Evolutionary conservation across 2,329 filamentous ascomycete species (phyloP), one percentile per base, ranked within the genome.

Genomic region (Juglanconis juglandina): DNA sequence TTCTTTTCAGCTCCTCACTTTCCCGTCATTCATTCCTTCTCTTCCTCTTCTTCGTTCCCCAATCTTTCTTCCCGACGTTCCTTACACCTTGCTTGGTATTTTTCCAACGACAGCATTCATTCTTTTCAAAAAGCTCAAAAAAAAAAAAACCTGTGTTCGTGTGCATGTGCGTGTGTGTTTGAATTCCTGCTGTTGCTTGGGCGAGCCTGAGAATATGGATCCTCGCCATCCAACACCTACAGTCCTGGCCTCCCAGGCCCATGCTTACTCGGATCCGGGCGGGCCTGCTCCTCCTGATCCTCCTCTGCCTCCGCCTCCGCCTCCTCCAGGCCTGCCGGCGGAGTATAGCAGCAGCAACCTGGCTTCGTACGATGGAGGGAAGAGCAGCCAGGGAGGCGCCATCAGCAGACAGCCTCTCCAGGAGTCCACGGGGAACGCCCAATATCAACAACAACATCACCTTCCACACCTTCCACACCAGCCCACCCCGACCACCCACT

Each of bases 341-440:
- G 61, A 59, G 8, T 61, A 58, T 17, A 51, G 41, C 33, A 50
- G 49, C 14, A 42, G 54, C 51, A 51, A 44, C n/a, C 33, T 53
- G 32, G 41, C 30, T 3, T 11, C 54, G 5, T 60, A 61, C 8
- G 54, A 63, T 33, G 51, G 48, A 13, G 54, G 54, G 7, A 30
- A 58, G 6, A 51, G 51, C 34, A 47, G 41, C n/a, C 42, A 24
- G 30, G 30, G 46, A 13, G 30, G 33, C 32, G 52, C 34, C 17
- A 53, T 35, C 39, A 58, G 67, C 63, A 68, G 79, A 62, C 73
- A 78, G 62, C 81, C 82, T 35, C 75, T 85, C 42, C 74, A 79
- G 60, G 82, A 85, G 67, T 77, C 80, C 24, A 80, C 77, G 11
- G 78, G 79, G 66, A 85, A 85, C 70, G 73, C 77, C 51, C 82